A percentile compares a stretch with the other conserved stretches of the same genome.
Evolutionary conservation across 352 stramenopile species (phyloP).

Genomic region (Phytopythium montanum): DNA sequence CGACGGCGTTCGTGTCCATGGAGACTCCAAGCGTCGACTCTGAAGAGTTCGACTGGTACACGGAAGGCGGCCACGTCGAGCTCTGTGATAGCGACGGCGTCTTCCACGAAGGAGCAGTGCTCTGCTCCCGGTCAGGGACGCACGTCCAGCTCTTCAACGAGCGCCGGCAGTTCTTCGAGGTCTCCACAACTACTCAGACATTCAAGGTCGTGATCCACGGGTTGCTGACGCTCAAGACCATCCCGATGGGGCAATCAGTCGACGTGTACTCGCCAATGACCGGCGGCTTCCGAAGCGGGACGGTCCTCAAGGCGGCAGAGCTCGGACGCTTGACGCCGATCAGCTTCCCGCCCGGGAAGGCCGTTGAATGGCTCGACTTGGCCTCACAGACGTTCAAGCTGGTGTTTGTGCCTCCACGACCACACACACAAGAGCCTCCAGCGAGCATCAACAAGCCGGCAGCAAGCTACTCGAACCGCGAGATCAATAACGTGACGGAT

Average conservation of each 20-base stretch:
- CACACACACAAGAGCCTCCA: neutral
- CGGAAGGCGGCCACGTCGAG: slow-evolving; percentile 45
- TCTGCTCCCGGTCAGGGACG: slow-evolving; percentile 34
- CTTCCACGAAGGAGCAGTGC: slow-evolving; percentile 46
- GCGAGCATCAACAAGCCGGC: neutral
- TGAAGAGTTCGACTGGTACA: slow-evolving; percentile 47
- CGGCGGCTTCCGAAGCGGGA: slow-evolving; percentile 29
- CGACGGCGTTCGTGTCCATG: slow-evolving; percentile 3
- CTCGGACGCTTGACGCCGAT: slow-evolving; percentile 41
- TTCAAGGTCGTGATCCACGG: slow-evolving; percentile 63
- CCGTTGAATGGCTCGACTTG: slow-evolving; percentile 54
- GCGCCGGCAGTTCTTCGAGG: slow-evolving; percentile 43
- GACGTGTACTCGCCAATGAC: slow-evolving; percentile 58
- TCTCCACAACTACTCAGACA: slow-evolving; percentile 22
- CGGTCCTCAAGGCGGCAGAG: slow-evolving; percentile 35
- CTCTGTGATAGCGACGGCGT: slow-evolving; percentile 26
- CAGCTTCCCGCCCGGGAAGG: slow-evolving; percentile 14
- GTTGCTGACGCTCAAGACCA: slow-evolving; percentile 30
- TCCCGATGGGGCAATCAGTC: slow-evolving; percentile 40
- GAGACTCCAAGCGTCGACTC: slow-evolving; percentile 9
- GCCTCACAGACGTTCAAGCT: slow-evolving; percentile 56
- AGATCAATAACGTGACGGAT: neutral
- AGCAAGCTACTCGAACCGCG: neutral
- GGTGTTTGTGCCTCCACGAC: slow-evolving; percentile 22
- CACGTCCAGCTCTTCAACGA: slow-evolving; percentile 60